Evolutionary conservation across 1,284 basidiomycete species (phyloP).

Genomic region (Phellopilus nigrolimitatus): DNA sequence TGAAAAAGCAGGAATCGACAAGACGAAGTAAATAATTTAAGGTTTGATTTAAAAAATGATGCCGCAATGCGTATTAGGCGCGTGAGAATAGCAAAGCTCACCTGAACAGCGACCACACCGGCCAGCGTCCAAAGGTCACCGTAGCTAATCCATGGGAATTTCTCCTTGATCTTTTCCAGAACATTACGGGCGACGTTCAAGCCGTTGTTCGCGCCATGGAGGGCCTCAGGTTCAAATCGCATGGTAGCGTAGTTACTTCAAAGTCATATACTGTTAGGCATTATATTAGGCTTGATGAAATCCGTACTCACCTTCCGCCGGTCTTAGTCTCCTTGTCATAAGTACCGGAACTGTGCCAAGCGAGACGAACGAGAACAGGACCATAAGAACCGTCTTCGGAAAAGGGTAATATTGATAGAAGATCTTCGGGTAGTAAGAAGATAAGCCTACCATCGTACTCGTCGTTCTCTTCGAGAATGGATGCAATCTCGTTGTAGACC

Average conservation of each 20-base stretch:
- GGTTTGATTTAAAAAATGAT: slow-evolving; percentile 8
- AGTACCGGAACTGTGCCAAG: slow-evolving; percentile 91
- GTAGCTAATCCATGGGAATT: slow-evolving; percentile 89
- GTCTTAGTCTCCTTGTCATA: slow-evolving; percentile 84
- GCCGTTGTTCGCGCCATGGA: slow-evolving; percentile 87
- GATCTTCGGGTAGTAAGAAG: slow-evolving; percentile 7
- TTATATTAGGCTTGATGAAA: slow-evolving; percentile 10
- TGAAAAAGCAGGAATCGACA: slow-evolving; percentile 21
- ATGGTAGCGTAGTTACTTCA: slow-evolving; percentile 90
- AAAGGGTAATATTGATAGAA: slow-evolving; percentile 8
- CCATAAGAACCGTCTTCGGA: slow-evolving; percentile 82
- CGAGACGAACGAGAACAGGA: slow-evolving; percentile 88
- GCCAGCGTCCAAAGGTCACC: slow-evolving; percentile 93
- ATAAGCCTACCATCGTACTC: slow-evolving; percentile 74
- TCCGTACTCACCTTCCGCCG: slow-evolving; percentile 84
- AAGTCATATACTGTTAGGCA: slow-evolving; percentile 4
- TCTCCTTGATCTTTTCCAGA: slow-evolving; percentile 85
- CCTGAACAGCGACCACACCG: slow-evolving; percentile 82
- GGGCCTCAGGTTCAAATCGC: slow-evolving; percentile 85
- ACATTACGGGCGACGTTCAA: slow-evolving; percentile 77
- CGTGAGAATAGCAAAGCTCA: slow-evolving; percentile 20
- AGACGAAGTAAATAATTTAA: neutral
- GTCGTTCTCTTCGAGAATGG: slow-evolving; percentile 65
- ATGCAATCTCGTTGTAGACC: slow-evolving; percentile 87
- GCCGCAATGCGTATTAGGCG: slow-evolving; percentile 27